These are phyloP conservation scores for Sporothrix sp. DNA, from an alignment of 2,329 filamentous ascomycete species.

Conservation along the genomic window DNA sequence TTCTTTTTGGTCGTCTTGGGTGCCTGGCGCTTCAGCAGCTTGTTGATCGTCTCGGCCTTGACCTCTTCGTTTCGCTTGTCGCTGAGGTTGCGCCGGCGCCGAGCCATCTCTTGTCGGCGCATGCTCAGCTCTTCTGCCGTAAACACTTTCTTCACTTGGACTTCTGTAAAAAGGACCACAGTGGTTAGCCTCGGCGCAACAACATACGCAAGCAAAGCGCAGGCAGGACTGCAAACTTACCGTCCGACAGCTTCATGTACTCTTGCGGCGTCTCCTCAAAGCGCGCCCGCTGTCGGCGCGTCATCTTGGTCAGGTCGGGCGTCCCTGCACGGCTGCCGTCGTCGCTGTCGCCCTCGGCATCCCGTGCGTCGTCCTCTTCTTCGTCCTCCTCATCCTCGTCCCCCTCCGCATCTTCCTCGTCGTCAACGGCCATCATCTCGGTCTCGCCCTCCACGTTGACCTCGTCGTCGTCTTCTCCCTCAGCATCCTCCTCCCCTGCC, in stretches of 20 bases:
- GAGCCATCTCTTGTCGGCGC: slow-evolving; percentile 53
- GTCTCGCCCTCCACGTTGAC: slow-evolving; percentile 32
- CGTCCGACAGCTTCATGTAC: slow-evolving; percentile 52
- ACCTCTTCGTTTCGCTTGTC: slow-evolving; percentile 56
- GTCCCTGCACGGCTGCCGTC: slow-evolving; percentile 39
- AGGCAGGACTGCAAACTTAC: slow-evolving; percentile 27
- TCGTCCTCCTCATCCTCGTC: slow-evolving; percentile 31
- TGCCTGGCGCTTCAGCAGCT: slow-evolving; percentile 76
- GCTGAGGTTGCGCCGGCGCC: slow-evolving; percentile 50
- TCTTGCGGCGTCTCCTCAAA: slow-evolving; percentile 45
- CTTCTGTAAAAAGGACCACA: slow-evolving; percentile 33
- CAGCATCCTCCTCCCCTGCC: slow-evolving; percentile 28
- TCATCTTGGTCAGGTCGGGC: slow-evolving; percentile 50
- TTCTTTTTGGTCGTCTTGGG: slow-evolving; percentile 56
- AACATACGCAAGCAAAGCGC: not conserved
- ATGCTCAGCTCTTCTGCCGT: slow-evolving; percentile 53
- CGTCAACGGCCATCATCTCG: slow-evolving; percentile 34
- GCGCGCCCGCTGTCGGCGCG: slow-evolving; percentile 48
- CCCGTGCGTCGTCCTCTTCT: slow-evolving; percentile 31
- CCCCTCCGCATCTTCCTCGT: slow-evolving; percentile 28
- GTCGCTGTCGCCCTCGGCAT: slow-evolving; percentile 29
- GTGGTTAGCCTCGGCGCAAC: not conserved
- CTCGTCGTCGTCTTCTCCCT: slow-evolving; percentile 32
- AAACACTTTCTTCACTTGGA: slow-evolving; percentile 53
- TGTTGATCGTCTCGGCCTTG: slow-evolving; percentile 86